Evolutionary conservation across 129 eudicot genomes (phyloP).

Genomic region (Solidago caesia): DNA sequence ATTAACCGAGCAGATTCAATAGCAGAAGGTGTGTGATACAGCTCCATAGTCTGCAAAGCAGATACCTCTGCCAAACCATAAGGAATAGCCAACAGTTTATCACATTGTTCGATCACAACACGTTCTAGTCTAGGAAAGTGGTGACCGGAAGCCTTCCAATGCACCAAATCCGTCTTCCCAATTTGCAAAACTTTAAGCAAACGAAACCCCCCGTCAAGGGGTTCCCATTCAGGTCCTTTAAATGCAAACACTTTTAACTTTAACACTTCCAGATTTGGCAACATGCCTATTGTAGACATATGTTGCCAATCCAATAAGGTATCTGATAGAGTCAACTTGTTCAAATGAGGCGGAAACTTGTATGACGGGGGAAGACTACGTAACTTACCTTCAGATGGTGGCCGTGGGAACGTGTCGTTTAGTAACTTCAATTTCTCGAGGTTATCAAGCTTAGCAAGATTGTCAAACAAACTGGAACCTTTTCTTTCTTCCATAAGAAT

Average conservation of each 20-base stretch:
- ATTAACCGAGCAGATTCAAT: constrained; percentile 38
- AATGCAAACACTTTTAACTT: constrained; percentile 45
- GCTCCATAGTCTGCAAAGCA: constrained; percentile 37
- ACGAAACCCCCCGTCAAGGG: constrained; percentile 44
- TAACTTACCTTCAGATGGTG: constrained; percentile 29
- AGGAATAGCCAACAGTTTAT: constrained; percentile 34
- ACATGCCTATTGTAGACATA: constrained; percentile 40
- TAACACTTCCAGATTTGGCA: constrained; percentile 53
- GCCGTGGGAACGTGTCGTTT: constrained; percentile 29
- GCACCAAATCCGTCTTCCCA: constrained; percentile 32
- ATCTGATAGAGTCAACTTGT: constrained; percentile 39
- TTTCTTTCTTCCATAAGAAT: constrained; percentile 36
- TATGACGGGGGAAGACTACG: constrained; percentile 21
- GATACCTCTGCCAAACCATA: constrained; percentile 37
- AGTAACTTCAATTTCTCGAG: constrained; percentile 43
- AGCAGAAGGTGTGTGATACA: constrained; percentile 28
- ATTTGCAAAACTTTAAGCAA: constrained; percentile 32
- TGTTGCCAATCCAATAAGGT: constrained; percentile 40
- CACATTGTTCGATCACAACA: constrained; percentile 27
- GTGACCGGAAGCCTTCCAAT: constrained; percentile 37
- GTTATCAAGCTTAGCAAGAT: constrained; percentile 37
- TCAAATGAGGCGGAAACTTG: constrained; percentile 41
- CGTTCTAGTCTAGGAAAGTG: constrained; percentile 43
- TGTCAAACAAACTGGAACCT: constrained; percentile 29
- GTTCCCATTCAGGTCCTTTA: constrained; percentile 38